These are phyloP conservation scores for Cordyceps cateniannulata DNA, from an alignment of 2,329 filamentous ascomycete species.

Conservation along the genomic window DNA sequence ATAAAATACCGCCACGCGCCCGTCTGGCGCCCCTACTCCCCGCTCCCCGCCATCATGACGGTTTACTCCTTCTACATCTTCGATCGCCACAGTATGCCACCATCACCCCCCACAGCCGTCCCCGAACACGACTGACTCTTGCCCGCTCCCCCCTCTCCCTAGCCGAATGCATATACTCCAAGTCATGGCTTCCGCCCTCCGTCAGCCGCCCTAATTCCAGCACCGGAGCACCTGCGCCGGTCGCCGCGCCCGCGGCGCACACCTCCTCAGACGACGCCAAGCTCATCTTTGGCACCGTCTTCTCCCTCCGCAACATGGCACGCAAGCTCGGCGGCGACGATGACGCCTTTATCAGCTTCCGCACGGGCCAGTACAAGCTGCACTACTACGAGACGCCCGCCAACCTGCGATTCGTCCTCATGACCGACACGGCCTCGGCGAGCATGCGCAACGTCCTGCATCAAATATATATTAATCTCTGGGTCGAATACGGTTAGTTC, in stretches of 20 bases:
- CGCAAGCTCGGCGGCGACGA: constrained; percentile 90
- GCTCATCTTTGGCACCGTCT: constrained; percentile 93
- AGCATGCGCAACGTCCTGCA: constrained; percentile 93
- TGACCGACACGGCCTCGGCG: constrained; percentile 81
- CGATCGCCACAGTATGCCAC: constrained; percentile 80
- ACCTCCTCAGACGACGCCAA: constrained; percentile 67
- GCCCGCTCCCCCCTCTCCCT: neutral
- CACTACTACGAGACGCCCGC: constrained; percentile 99
- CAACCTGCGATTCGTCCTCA: constrained; percentile 91
- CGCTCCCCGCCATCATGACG: constrained; percentile 55
- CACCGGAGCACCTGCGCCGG: constrained; percentile 13
- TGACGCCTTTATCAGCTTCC: constrained; percentile 90
- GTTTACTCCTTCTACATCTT: constrained; percentile 99
- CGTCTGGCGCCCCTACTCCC: neutral
- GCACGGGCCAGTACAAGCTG: constrained; percentile 92
- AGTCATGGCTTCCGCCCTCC: constrained; percentile 65
- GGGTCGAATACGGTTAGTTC: constrained; percentile 80
- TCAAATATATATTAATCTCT: constrained; percentile 97
- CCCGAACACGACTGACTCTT: neutral
- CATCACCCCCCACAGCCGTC: neutral
- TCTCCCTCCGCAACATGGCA: constrained; percentile 93
- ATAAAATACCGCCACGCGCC: neutral
- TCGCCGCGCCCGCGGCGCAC: constrained; percentile 17
- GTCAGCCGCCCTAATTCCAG: constrained; percentile 30
- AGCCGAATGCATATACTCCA: constrained; percentile 98